phyloP scores from a whole-genome alignment of 192 early-diverging fungal genomes.

The Backusella macrospora region DNA sequence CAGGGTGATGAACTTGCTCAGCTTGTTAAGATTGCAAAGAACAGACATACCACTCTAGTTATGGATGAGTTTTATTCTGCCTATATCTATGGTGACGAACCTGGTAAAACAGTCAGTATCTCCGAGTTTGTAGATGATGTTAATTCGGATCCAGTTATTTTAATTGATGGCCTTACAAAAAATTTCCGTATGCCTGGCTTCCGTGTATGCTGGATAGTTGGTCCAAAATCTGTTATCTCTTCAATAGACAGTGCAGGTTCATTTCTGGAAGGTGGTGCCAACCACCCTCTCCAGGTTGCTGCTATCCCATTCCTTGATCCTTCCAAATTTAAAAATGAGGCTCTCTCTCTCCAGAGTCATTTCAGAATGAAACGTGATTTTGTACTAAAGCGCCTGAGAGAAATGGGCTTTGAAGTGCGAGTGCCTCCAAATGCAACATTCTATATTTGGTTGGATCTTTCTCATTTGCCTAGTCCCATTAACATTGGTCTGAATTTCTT shows the following conservation, averaged over 20 bases:
- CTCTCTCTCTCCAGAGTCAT: constrained; percentile 47
- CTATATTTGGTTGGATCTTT: constrained; percentile 54
- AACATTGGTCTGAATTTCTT: constrained; percentile 55
- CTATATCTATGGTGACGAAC: constrained; percentile 49
- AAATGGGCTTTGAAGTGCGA: constrained; percentile 43
- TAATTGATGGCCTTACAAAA: constrained; percentile 49
- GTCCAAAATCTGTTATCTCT: constrained; percentile 51
- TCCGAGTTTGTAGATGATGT: constrained; percentile 52
- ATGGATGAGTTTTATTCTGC: constrained; percentile 57
- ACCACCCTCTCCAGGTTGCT: constrained; percentile 52
- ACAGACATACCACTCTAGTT: constrained; percentile 49
- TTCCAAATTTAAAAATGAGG: constrained; percentile 39
- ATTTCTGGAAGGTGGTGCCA: constrained; percentile 55
- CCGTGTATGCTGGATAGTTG: constrained; percentile 56
- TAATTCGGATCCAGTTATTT: constrained; percentile 49
- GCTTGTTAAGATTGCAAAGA: constrained; percentile 44
- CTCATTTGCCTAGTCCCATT: constrained; percentile 45
- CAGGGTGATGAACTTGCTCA: constrained; percentile 47
- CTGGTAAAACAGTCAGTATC: constrained; percentile 43
- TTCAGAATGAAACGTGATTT: constrained; percentile 50
- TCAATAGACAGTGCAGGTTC: constrained; percentile 49
- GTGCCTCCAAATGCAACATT: constrained; percentile 51
- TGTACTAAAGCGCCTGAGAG: constrained; percentile 39
- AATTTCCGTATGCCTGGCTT: constrained; percentile 55
- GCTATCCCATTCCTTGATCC: constrained; percentile 54